Evolutionary conservation across 129 eudicot genomes (phyloP).

Genomic region (Mikania micrantha): DNA sequence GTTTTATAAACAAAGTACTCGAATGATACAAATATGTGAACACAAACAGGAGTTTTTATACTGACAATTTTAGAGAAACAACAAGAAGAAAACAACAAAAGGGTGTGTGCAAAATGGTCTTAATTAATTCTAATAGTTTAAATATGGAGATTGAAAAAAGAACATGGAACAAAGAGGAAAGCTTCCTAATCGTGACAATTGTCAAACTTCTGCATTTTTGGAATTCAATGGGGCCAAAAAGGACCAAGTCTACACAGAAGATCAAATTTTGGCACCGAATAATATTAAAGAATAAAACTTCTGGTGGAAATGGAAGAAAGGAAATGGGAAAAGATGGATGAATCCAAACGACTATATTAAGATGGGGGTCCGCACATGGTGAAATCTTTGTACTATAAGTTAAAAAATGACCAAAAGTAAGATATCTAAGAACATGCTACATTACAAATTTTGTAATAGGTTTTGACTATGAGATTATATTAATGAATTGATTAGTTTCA

Average conservation of each 20-base stretch:
- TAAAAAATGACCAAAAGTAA: conserved; percentile 8
- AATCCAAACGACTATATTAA: background rate
- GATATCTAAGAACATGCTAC: conserved; percentile 23
- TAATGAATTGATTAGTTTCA: too few relatives aligned
- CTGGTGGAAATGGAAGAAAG: conserved; percentile 17
- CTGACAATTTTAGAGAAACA: conserved; percentile 8
- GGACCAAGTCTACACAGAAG: conserved; percentile 30
- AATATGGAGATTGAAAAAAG: conserved; percentile 8
- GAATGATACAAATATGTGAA: conserved; percentile 19
- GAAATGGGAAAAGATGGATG: background rate
- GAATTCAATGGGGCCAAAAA: conserved; percentile 21
- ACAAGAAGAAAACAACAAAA: conserved; percentile 36
- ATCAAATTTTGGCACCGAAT: conserved; percentile 24
- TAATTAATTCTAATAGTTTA: background rate
- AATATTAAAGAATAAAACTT: conserved; percentile 18
- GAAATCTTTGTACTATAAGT: conserved; percentile 10
- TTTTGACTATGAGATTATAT: conserved; percentile 22
- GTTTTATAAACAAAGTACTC: conserved; percentile 17
- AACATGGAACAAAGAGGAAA: conserved; percentile 7
- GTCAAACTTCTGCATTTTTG: conserved; percentile 24
- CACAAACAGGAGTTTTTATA: conserved; percentile 27
- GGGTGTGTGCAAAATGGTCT: background rate
- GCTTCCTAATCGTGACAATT: conserved; percentile 30
- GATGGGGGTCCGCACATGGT: conserved; percentile 1
- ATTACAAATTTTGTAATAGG: conserved; percentile 7